Evolutionary conservation across 2,329 filamentous ascomycete species (phyloP).

Genomic region (Cercospora sp.): DNA sequence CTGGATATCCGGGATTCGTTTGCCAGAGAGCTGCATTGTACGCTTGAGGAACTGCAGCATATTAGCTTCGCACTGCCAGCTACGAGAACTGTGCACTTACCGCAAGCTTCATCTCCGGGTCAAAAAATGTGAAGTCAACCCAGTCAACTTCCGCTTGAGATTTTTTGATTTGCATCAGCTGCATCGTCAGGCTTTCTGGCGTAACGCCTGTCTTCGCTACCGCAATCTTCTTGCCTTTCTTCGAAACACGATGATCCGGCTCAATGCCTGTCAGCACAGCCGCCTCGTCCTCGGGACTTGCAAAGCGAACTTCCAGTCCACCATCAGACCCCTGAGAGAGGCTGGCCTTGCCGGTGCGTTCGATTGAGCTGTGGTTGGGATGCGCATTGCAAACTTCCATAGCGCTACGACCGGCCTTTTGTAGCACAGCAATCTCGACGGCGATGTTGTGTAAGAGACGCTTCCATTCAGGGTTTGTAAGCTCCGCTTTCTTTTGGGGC

Average conservation of each 20-base stretch:
- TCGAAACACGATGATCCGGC: background rate
- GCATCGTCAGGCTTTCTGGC: background rate
- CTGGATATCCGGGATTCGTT: conserved; percentile 69
- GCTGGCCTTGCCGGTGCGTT: conserved; percentile 1
- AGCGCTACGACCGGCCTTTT: conserved; percentile 43
- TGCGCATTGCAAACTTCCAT: conserved; percentile 54
- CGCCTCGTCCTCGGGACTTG: background rate
- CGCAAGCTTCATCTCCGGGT: conserved; percentile 68
- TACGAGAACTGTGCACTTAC: conserved; percentile 49
- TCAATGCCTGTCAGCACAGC: conserved; percentile 9
- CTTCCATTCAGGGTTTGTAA: conserved; percentile 42
- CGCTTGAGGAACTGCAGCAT: conserved; percentile 74
- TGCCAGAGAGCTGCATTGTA: conserved; percentile 76
- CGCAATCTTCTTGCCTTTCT: background rate
- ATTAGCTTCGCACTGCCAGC: conserved; percentile 21
- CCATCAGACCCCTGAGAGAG: conserved; percentile 6
- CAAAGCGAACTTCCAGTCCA: conserved; percentile 6
- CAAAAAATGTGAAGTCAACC: conserved; percentile 45
- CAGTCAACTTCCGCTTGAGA: conserved; percentile 7
- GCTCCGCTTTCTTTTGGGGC: conserved; percentile 39
- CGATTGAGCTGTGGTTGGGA: conserved; percentile 6
- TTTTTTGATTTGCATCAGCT: conserved; percentile 4
- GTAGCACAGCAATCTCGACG: conserved; percentile 57
- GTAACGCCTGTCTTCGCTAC: background rate
- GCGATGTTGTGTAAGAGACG: conserved; percentile 55